Percentiles rank a stretch among this genome's conserved stretches.
These are phyloP conservation scores for Penicillium sp. DNA, from an alignment of 2,329 filamentous ascomycete species.

Conservation along the genomic window DNA sequence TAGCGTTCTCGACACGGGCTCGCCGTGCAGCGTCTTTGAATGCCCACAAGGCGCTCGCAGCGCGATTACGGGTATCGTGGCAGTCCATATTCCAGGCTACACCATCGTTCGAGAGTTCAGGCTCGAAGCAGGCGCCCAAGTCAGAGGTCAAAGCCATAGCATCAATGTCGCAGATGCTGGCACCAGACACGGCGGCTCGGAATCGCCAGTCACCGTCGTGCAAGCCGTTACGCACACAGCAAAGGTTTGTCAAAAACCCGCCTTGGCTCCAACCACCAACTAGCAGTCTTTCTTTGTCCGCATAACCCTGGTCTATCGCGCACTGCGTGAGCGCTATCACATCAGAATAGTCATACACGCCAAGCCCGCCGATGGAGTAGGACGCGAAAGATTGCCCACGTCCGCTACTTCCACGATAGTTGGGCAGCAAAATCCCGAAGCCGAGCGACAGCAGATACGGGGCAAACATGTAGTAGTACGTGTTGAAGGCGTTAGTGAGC, in stretches of 20 bases:
- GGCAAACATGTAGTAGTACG: constrained; percentile 11
- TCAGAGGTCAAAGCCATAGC: constrained; percentile 13
- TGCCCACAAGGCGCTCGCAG: constrained; percentile 13
- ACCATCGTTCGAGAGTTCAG: constrained; percentile 9
- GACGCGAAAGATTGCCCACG: constrained; percentile 14
- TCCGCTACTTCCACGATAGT: constrained; percentile 20
- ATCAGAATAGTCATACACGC: constrained; percentile 14
- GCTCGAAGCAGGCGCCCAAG: constrained; percentile 7
- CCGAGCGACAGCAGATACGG: constrained; percentile 15
- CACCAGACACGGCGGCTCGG: constrained; percentile 10
- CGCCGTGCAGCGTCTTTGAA: constrained; percentile 5
- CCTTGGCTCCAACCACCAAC: constrained; percentile 16
- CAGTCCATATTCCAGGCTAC: constrained; percentile 11
- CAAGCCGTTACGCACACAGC: constrained; percentile 8
- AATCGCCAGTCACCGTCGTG: constrained; percentile 12
- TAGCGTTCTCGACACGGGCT: neutral
- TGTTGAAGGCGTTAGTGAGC: constrained; percentile 12
- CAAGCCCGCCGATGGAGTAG: constrained; percentile 12
- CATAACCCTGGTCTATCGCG: constrained; percentile 12
- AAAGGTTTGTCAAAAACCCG: constrained; percentile 12
- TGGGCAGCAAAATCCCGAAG: constrained; percentile 17
- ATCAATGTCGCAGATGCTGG: constrained; percentile 16
- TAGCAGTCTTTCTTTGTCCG: constrained; percentile 9
- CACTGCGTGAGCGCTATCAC: constrained; percentile 13
- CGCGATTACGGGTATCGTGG: constrained; percentile 6